Evolutionary conservation across 2,329 filamentous ascomycete genomes (phyloP).

Genomic region (Colletotrichum chrysophilum): DNA sequence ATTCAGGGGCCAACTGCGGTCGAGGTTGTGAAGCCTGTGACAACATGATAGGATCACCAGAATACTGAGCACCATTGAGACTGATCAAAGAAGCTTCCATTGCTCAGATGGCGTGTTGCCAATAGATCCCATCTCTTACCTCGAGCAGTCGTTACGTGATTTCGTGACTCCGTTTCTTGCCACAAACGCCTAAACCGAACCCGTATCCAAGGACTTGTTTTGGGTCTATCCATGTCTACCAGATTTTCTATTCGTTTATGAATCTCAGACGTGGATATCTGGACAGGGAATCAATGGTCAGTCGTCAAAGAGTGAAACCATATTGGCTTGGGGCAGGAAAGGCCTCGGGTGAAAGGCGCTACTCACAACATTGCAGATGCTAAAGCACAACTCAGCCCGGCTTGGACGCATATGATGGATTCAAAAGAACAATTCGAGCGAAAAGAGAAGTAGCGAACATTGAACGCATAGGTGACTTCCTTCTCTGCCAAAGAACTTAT

Average conservation of each 20-base stretch:
- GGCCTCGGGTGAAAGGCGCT: neutral
- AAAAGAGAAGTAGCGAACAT: neutral
- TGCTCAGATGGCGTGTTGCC: neutral
- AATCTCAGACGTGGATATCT: fast-evolving
- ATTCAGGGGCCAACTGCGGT: neutral
- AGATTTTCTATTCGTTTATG: neutral
- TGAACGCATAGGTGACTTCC: neutral
- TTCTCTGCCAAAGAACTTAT: neutral
- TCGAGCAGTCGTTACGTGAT: neutral
- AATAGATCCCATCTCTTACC: neutral
- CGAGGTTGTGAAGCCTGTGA: neutral
- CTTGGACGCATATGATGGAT: neutral
- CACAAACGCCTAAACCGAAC: neutral
- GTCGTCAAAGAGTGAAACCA: neutral
- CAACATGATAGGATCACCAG: neutral
- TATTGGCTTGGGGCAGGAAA: neutral
- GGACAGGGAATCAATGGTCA: neutral
- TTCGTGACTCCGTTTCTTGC: neutral
- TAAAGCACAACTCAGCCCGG: neutral
- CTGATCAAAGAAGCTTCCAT: neutral
- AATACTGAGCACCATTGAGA: neutral
- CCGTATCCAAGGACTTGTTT: neutral
- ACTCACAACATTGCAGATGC: neutral
- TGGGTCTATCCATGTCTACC: neutral
- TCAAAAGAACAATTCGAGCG: fast-evolving